Evolutionary conservation across 441 rosid genomes (phyloP), one percentile per base, ranked within the genome.

Genomic region (Corymbia citriodora): DNA sequence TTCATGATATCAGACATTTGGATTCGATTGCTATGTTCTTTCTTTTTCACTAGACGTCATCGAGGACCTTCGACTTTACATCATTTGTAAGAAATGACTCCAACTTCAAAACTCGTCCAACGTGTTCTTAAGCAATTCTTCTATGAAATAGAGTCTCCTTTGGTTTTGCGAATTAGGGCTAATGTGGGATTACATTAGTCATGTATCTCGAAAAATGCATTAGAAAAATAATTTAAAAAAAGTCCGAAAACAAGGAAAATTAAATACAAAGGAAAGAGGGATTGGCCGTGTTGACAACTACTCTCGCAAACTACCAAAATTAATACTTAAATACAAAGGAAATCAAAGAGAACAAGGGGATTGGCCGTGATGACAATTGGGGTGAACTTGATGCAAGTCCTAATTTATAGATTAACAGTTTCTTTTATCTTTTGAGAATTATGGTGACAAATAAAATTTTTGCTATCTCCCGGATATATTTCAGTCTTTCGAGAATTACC

Each of bases 361-460:
- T 74, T 40, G 25, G 16, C 50, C 2, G 1, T 40, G 23, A 33
- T 2, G 1, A 36, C 15, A 12, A 70, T 6, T 2, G 0, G 4
- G 15, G 49, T 19, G 29, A 16, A 74, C 50, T 36, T 19, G 29
- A 74, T 1, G 2, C 14, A 21, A 74, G 27, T 15, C 5, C 9
- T 74, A 74, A 21, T 3, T 40, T 1, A 2, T 40, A 3, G 40
- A 29, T 40, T 29, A 45, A 74, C 29, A 10, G 3, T 9, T 15
- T 5, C 27, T 21, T 19, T 1, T 6, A 23, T 19, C 3, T 15
- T 27, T 61, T 31, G 6, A 72, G 8, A 6, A 19, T 74, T 74
- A 74, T 21, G 29, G 5, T 74, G 2, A 40, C 50, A 74, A 74
- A 40, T 12, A 1, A 18, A 33, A 14, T 36, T 72, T 19, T 4